Base-by-base conservation (phyloP, 2,329 filamentous ascomycete species). In the Monosporascus sp. region DNA sequence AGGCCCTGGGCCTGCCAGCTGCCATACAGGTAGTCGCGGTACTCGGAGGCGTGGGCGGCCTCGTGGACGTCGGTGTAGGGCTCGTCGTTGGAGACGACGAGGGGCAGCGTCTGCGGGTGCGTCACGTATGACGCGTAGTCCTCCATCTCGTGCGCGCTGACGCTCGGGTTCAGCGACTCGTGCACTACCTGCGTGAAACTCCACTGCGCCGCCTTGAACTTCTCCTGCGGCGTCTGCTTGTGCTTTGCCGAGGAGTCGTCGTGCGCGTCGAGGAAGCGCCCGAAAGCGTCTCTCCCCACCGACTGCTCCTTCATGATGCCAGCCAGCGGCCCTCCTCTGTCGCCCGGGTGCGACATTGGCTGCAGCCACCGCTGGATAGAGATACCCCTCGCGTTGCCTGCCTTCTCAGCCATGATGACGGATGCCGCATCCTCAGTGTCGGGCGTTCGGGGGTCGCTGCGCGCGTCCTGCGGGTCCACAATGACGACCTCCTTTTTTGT, bases 61-160 rank as follows among this genome's bases (percentile, higher is more conserved):
- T 46, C 43, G 43, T 46, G 14, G 22, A 25, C 22, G 24, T 46
- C n/a, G n/a, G 11, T 22, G 24, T 15, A 22, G 24, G 24, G 14
- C 22, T 27, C 14, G 54, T 89, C 85, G 39, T 79, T 83, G 5
- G 86, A 88, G 1, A 89, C 79, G 0, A 94, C 90, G 2, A 99
- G 79, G 0, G 93, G 91, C 1, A 99, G 83, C 51, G 87, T 92
- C 52, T 96, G 86, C 2, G 94, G 92, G 65, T 99, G 94, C 48
- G 82, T 84, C 60, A 99, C 85, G 70, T 97, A 99, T 24, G 88
- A 84, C 54, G 86, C 81, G 68, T 99, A 99, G 67, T 97, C 94
- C 47, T 88, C 85, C 24, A 85, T 83, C 73, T 97, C 93, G 39
- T 83, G 80, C 7, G 79, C 72, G 7, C 82, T 88, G 38, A 99